Percentiles rank a stretch among this genome's conserved stretches.
These are phyloP conservation scores for Euptelea pleiosperma DNA, from an alignment of 164 flowering plant species.

Conservation along the genomic window DNA sequence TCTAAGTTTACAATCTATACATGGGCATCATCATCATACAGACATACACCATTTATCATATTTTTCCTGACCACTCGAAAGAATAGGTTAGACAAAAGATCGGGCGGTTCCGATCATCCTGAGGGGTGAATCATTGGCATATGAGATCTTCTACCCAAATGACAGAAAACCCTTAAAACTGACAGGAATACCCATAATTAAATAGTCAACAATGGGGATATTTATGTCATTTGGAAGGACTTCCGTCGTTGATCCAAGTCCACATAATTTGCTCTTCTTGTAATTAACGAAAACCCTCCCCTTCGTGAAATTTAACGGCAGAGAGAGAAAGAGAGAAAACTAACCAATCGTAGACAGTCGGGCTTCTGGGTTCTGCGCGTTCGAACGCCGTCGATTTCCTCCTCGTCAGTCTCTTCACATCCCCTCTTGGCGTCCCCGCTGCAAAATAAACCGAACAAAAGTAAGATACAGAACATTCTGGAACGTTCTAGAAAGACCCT, in stretches of 20 bases:
- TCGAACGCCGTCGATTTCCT: conserved; percentile 41
- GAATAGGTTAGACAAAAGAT: too few species aligned
- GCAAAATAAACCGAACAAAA: conserved; percentile 5
- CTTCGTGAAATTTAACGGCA: not conserved
- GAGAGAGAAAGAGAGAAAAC: not conserved
- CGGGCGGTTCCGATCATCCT: too few species aligned
- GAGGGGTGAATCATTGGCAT: too few species aligned
- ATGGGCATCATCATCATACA: too few species aligned
- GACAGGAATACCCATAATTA: too few species aligned
- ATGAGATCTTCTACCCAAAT: too few species aligned
- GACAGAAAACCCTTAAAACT: too few species aligned
- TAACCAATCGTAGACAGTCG: conserved; percentile 64
- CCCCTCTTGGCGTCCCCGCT: conserved; percentile 50
- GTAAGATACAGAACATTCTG: not conserved
- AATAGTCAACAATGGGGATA: not conserved
- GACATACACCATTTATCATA: too few species aligned
- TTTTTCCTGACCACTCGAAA: too few species aligned
- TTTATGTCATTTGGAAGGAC: not conserved
- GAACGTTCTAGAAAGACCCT: not conserved
- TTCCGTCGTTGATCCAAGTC: not conserved
- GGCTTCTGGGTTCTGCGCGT: conserved; percentile 44
- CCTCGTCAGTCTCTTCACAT: conserved; percentile 39
- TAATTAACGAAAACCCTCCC: not conserved
- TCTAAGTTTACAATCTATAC: too few species aligned
- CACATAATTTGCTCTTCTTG: not conserved